phyloP scores from a whole-genome alignment of 495 filamentous ascomycete species.

The Podospora fimiseda region DNA sequence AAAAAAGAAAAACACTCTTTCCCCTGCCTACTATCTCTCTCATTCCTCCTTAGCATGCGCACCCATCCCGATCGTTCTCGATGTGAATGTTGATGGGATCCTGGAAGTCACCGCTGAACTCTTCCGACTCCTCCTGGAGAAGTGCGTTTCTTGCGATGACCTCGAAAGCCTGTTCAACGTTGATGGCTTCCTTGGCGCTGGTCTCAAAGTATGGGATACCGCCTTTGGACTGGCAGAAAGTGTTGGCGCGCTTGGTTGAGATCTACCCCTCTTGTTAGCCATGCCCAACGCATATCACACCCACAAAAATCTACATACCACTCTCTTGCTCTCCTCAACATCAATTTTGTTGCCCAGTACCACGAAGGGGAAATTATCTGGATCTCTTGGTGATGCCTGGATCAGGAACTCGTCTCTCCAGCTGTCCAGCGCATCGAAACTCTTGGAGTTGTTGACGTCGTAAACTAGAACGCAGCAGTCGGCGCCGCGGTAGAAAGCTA shows the following conservation, averaged over 20 bases:
- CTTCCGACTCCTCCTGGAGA: constrained; percentile 92
- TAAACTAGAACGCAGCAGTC: constrained; percentile 99
- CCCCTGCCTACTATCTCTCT: constrained; percentile 2
- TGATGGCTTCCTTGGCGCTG: constrained; percentile 96
- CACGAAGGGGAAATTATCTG: constrained; percentile 96
- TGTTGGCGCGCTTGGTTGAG: constrained; percentile 88
- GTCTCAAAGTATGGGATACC: constrained; percentile 99
- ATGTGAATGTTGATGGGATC: constrained; percentile 97
- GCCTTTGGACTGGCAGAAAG: constrained; percentile 95
- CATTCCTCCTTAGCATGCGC: constrained; percentile 59
- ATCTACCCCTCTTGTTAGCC: constrained; percentile 47
- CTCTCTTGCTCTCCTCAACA: constrained; percentile 93
- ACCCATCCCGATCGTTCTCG: constrained; percentile 84
- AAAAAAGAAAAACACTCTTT: background rate
- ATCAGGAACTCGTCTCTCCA: constrained; percentile 99
- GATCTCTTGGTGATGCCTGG: constrained; percentile 91
- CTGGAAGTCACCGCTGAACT: constrained; percentile 85
- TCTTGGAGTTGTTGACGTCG: constrained; percentile 98
- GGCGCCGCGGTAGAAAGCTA: constrained; percentile 96
- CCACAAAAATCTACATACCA: constrained; percentile 44
- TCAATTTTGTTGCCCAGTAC: constrained; percentile 99
- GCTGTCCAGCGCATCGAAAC: constrained; percentile 95
- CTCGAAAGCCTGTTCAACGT: constrained; percentile 98
- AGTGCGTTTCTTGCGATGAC: constrained; percentile 96
- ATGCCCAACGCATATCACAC: background rate